Percentiles rank a stretch among this genome's conserved stretches.
phyloP scores from a whole-genome alignment of 345 rosid genomes.

The Linum lewisii region DNA sequence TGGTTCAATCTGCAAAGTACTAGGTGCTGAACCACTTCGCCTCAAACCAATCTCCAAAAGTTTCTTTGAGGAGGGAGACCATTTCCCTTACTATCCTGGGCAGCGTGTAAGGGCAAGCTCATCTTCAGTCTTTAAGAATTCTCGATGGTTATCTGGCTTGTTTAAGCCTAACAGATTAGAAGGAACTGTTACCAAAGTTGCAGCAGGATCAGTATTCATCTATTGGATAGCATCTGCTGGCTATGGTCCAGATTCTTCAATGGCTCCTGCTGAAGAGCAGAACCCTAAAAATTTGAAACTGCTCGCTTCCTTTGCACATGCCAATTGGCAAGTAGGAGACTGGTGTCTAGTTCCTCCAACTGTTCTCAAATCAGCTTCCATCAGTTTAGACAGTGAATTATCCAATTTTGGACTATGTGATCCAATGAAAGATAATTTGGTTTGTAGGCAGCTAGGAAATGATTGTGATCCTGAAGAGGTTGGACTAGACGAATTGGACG shows the following conservation, averaged over 20 bases:
- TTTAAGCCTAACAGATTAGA: constrained; percentile 86
- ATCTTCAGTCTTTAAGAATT: constrained; percentile 72
- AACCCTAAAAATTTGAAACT: constrained; percentile 75
- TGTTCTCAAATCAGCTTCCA: constrained; percentile 29
- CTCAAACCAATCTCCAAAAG: constrained; percentile 65
- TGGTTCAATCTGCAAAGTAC: constrained; percentile 84
- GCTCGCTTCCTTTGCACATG: constrained; percentile 78
- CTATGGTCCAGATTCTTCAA: constrained; percentile 76
- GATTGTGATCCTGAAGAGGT: constrained; percentile 36
- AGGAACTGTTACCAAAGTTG: constrained; percentile 89
- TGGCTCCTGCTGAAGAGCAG: constrained; percentile 88
- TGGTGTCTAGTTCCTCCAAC: constrained; percentile 69
- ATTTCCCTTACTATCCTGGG: constrained; percentile 83
- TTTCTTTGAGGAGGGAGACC: constrained; percentile 71
- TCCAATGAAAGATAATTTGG: constrained; percentile 26
- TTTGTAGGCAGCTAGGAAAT: constrained; percentile 26
- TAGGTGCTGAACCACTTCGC: constrained; percentile 70
- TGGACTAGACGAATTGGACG: constrained; percentile 37
- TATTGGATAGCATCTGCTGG: constrained; percentile 98
- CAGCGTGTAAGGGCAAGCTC: constrained; percentile 89
- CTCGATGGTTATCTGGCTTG: constrained; percentile 74
- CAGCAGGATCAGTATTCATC: constrained; percentile 73
- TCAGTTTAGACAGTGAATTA: constrained; percentile 36
- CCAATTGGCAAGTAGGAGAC: constrained; percentile 95
- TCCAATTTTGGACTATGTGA: constrained; percentile 46